Base-by-base conservation (phyloP, 2,329 filamentous ascomycete species). In the Balansia obtecta region DNA sequence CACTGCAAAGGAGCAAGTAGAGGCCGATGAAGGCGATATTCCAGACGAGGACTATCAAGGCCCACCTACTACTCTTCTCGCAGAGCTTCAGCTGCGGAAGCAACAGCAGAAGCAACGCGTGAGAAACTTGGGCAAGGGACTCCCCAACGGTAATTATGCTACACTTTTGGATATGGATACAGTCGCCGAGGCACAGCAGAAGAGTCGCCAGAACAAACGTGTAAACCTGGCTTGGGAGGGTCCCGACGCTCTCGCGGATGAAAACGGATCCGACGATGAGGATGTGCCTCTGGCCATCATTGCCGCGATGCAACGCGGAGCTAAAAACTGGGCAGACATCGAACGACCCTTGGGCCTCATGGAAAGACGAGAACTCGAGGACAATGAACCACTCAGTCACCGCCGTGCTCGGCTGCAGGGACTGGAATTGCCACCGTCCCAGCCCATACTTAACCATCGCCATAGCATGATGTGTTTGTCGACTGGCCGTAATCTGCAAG, bases 171-270 rank as follows among this genome's bases (percentile, higher is more conserved):
- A 98, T 63, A 77, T 97, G 57, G 91, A 98, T 61, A 86, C 88
- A 0, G 88, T 96, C 30, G 87, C 88, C 20, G 86, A 96, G 65
- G 77, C 89, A 22, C 86, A 95, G 63, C 83, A 83, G 57, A 82
- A 83, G 56, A 76, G 85, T 30, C 80, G 91, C 38, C 78, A 84
- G 59, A 77, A 78, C 51, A 86, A 86, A 61, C 86, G 83, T 52
- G 81, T 95, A 34, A 88, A 88, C 52, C 74, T 98, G 34, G 93
- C 91, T 1, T 98, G 93, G 93, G 90, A 97, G 66, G 84, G 85
- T 47, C 76, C 76, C 1, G 68, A 70, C 12, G 70, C 72, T 8
- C 71, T 77, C 50, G 59, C 63, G 2, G 64, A 61, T 18, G 65
- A 68, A 13, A 70, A 71, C 22, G 66, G 68, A 2, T 74, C 73